Evolutionary conservation across 1,284 basidiomycete species (phyloP), one percentile per base, ranked within the genome.

Genomic region (Ustilago tritici): DNA sequence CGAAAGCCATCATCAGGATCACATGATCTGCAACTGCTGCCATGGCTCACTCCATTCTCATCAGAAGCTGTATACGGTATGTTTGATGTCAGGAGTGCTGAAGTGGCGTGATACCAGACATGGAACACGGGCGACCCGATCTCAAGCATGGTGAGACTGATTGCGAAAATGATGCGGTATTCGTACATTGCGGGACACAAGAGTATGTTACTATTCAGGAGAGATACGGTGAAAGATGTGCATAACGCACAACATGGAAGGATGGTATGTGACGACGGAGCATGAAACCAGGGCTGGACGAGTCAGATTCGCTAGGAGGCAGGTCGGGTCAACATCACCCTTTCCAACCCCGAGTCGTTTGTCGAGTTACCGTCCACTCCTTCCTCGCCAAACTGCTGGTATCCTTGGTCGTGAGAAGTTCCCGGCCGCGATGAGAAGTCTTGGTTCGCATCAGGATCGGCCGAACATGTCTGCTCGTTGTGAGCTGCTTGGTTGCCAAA

Each of bases 271-370:
- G 10, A 28, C 19, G 23, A 49, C 41, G 46, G 12, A 49, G 46
- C 46, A 49, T 19, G 15, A n/a, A 19, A 4, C 46, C 17, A 41
- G 14, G 40, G 14, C 14, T 19, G 28, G 28, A 4, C 14, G n/a
- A 50, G 56, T n/a, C 4, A 15, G 4, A 40, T 3, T 19, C n/a
- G 5, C 32, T 35, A 59, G 9, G 57, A 17, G 4, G 55, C 38
- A 14, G 74, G 74, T n/a, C 70, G 49, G 2, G 75, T 77, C 52
- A 77, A 54, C 67, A 77, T 61, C 8, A 77, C 75, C 52, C 43
- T 70, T 41, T 77, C 75, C 32, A 76, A 19, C 6, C 66, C 70
- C 14, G 56, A 43, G 9, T 63, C 58, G 7, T 59, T 56, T 9
- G 61, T 23, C 4, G 57, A 43, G 14, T 31, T 36, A 6, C 56